phyloP scores from a whole-genome alignment of 768 basidiomycete genomes.

The Boletus rubroflammeus region DNA sequence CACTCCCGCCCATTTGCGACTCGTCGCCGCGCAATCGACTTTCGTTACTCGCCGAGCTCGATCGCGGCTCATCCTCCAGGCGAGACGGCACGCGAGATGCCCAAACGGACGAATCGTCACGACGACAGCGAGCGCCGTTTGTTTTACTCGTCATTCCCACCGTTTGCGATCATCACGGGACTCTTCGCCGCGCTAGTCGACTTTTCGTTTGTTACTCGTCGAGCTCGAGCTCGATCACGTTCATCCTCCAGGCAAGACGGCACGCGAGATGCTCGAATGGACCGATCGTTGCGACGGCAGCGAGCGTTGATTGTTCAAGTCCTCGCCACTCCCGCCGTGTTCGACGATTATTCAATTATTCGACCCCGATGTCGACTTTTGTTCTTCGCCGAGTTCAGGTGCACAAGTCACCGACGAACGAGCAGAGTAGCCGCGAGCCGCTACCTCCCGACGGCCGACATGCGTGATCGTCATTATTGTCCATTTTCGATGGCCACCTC shows the following conservation, averaged over 20 bases:
- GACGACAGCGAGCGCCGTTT: neutral
- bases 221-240: neutral
- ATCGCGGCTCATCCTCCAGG: neutral
- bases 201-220: neutral
- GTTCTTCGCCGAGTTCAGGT: neutral
- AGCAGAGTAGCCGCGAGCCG: neutral
- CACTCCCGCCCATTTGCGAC: neutral
- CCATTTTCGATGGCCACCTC: neutral
- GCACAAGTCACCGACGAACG: neutral
- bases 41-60: too few relatives aligned
- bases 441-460: neutral
- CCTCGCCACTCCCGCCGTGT: neutral
- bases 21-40: neutral
- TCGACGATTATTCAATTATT: neutral
- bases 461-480: neutral
- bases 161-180: neutral
- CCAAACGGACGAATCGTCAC: neutral
- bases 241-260: neutral
- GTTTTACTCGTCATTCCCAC: neutral
- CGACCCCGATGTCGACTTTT: neutral
- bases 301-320: too few relatives aligned
- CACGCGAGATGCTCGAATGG: slow-evolving; percentile 3
- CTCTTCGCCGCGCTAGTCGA: neutral
- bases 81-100: neutral
- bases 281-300: neutral